Percentiles rank a stretch among this genome's conserved stretches.
These are phyloP conservation scores for Aspergillus ochraceoroseus DNA, from an alignment of 2,329 filamentous ascomycete species.

Conservation along the genomic window DNA sequence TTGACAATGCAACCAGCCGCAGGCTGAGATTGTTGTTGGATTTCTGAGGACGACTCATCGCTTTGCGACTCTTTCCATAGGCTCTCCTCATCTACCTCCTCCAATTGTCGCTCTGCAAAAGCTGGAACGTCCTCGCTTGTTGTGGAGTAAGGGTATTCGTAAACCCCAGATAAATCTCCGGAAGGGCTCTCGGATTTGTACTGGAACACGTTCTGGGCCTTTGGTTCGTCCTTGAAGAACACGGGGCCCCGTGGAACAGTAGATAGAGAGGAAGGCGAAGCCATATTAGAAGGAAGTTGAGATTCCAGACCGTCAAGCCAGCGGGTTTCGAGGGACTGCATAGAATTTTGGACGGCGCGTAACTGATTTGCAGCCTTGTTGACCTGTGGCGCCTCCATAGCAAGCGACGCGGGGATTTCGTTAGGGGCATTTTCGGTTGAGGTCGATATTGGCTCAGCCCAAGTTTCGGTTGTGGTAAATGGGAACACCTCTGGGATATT, in stretches of 20 bases:
- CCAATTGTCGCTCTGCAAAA: constrained; percentile 30
- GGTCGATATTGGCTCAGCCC: constrained; percentile 22
- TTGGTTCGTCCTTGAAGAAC: constrained; percentile 19
- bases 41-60: constrained; percentile 25
- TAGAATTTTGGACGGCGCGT: constrained; percentile 24
- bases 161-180: constrained; percentile 32
- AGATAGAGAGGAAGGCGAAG: constrained; percentile 25
- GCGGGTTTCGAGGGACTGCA: constrained; percentile 32
- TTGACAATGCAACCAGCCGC: constrained; percentile 37
- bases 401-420: constrained; percentile 11
- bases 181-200: constrained; percentile 38
- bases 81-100: constrained; percentile 34
- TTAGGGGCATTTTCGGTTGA: constrained; percentile 9
- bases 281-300: constrained; percentile 30
- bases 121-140: constrained; percentile 30
- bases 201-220: constrained; percentile 29
- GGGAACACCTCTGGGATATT: constrained; percentile 30
- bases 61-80: constrained; percentile 30
- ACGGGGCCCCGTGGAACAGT: constrained; percentile 17
- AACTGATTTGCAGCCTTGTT: constrained; percentile 21
- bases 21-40: constrained; percentile 25
- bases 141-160: constrained; percentile 33
- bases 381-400: constrained; percentile 22
- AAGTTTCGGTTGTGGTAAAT: constrained; percentile 27
- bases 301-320: constrained; percentile 35